These are phyloP conservation scores for Capronia americana DNA, from an alignment of 2,329 filamentous ascomycete genomes.

Conservation along the genomic window DNA sequence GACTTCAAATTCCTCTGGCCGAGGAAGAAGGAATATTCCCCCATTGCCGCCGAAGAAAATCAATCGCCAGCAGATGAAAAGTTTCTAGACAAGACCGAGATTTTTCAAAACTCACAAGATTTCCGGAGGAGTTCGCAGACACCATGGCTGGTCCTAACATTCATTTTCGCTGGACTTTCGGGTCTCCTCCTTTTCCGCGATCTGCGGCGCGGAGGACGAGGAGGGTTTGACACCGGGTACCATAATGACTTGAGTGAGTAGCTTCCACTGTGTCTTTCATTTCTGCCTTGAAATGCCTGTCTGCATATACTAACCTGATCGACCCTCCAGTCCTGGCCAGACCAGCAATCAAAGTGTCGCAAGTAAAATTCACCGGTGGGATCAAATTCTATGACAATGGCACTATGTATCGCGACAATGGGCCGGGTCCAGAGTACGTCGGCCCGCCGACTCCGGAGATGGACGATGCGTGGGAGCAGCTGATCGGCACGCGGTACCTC, in stretches of 20 bases:
- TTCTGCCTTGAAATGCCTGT: background rate
- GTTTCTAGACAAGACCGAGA: background rate
- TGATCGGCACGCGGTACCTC: slow-evolving; percentile 13
- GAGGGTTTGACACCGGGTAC: slow-evolving; percentile 1
- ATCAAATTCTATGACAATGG: slow-evolving; percentile 11
- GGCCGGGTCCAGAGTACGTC: slow-evolving; percentile 8
- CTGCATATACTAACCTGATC: background rate
- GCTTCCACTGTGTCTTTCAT: background rate
- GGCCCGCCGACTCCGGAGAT: slow-evolving; percentile 6
- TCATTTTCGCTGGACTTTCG: slow-evolving; percentile 8
- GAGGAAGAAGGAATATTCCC: background rate
- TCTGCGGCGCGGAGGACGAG: slow-evolving; percentile 7
- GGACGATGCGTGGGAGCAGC: slow-evolving; percentile 13
- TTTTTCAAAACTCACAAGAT: background rate
- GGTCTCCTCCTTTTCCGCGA: slow-evolving; percentile 8
- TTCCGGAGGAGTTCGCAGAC: background rate
- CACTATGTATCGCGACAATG: slow-evolving; percentile 13
- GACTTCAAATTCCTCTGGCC: slow-evolving; percentile 11
- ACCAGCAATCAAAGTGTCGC: slow-evolving; percentile 12
- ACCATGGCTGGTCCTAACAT: slow-evolving; percentile 6
- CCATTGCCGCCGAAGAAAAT: background rate
- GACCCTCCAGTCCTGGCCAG: background rate
- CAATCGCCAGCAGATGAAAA: slow-evolving; percentile 1
- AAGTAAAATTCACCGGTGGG: slow-evolving; percentile 12
- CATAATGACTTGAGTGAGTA: slow-evolving; percentile 12